Evolutionary conservation across 306 rosid species (phyloP).

Genomic region (Gastrolobium villosum): DNA sequence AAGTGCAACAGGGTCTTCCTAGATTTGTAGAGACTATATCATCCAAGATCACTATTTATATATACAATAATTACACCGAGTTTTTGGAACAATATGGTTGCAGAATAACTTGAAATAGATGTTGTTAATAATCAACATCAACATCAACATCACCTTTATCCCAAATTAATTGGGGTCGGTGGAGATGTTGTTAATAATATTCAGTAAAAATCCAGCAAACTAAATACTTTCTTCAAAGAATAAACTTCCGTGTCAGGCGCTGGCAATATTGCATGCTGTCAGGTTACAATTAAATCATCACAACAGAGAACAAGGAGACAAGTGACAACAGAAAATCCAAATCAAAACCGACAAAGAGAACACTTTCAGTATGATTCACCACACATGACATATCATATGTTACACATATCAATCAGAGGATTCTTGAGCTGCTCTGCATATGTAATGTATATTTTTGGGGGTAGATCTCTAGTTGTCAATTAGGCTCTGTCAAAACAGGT

Average conservation of each 20-base stretch:
- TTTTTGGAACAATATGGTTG: not conserved
- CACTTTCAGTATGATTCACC: too few relatives aligned
- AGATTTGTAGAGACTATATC: not conserved
- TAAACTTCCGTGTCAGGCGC: not conserved
- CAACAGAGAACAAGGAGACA: not conserved
- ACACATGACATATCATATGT: not conserved
- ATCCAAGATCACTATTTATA: not conserved
- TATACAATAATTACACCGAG: not conserved
- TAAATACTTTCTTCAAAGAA: not conserved
- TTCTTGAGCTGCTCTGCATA: not conserved
- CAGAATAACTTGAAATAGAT: not conserved
- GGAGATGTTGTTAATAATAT: too few relatives aligned
- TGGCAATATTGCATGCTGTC: not conserved
- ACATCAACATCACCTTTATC: too few relatives aligned
- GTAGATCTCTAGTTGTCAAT: not conserved
- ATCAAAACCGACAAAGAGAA: not conserved
- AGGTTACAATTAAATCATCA: not conserved
- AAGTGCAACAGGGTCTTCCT: not conserved
- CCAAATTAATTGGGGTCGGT: too few relatives aligned
- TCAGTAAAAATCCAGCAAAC: not conserved
- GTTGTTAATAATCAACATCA: too few relatives aligned
- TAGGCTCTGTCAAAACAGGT: not conserved
- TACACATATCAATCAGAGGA: conserved; percentile 1
- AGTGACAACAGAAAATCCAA: not conserved
- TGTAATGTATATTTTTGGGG: not conserved